Base-by-base conservation (phyloP, 2,329 filamentous ascomycete genomes). In the Calonectria pseudoreteaudii region DNA sequence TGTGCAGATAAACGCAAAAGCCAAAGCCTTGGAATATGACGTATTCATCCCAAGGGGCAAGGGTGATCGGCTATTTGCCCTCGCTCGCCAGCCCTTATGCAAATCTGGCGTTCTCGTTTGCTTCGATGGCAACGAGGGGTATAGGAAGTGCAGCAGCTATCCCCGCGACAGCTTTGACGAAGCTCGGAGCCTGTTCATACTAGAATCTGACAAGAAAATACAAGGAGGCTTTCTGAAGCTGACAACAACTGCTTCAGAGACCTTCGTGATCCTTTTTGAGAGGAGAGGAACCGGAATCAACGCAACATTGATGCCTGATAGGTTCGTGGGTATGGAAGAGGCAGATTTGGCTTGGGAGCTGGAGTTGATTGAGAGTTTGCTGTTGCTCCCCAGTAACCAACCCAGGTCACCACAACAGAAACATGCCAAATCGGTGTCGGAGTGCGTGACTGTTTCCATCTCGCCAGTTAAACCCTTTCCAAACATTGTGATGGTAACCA, bases 391-490 rank as follows among this genome's bases (percentile, higher is more conserved):
- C n/a, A 1, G n/a, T 1, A n/a, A n/a, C 5, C 18, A 5, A 13
- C 20, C 7, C n/a, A 1, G 5, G 4, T 1, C 2, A 20, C 41
- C 18, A 1, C 18, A 1, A 1, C 10, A 18, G 41, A 44, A 9
- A 8, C 2, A 5, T 13, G 14, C 6, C 8, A 16, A 8, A 7
- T 7, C 18, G 8, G 18, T 8, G 2, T 9, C 18, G 18, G 20
- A 47, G 11, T 2, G 20, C 8, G 41, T 53, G 2, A 10, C 28
- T 10, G 23, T 11, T n/a, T 53, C 16, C 4, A n/a, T 53, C 10
- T n/a, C 50, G 16, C 28, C 9, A 3, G 13, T 53, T 10, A 20
- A 20, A 31, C 50, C 50, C 50, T 53, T 53, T 34, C 11, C n/a
- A 16, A 18, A 4, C n/a, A n/a, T n/a, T n/a, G n/a, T n/a, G n/a